phyloP scores from a whole-genome alignment of 805 yeast genomes.

The Candida easanensis region DNA sequence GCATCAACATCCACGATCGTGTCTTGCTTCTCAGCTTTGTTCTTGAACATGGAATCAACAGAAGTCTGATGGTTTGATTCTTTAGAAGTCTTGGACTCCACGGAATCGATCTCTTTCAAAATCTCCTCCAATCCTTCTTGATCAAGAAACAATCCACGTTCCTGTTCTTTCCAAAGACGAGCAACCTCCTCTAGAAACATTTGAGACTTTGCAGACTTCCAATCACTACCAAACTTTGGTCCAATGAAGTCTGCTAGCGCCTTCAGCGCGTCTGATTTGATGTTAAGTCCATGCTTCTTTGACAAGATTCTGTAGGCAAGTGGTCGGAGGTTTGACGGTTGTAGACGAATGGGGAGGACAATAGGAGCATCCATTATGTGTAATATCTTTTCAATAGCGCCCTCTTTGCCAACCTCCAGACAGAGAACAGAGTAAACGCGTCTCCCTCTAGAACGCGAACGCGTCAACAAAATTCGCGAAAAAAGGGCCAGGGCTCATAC shows the following conservation, averaged over 20 bases:
- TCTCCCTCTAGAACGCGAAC: not conserved
- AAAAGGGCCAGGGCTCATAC: not conserved
- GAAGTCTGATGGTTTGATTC: constrained; percentile 10
- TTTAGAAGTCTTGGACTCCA: constrained; percentile 18
- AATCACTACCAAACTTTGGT: constrained; percentile 73
- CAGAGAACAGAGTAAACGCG: not conserved
- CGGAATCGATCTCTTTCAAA: constrained; percentile 49
- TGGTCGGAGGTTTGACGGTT: constrained; percentile 83
- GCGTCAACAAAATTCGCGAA: constrained; percentile 3
- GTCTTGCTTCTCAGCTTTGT: constrained; percentile 10
- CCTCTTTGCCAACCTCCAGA: no score
- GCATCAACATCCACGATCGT: constrained; percentile 13
- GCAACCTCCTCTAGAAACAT: constrained; percentile 75
- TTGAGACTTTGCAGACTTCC: constrained; percentile 71
- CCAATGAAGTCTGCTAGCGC: constrained; percentile 76
- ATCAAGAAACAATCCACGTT: constrained; percentile 81
- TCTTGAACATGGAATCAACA: constrained; percentile 13
- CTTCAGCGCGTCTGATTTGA: constrained; percentile 80
- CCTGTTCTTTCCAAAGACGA: constrained; percentile 82
- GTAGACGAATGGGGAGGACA: constrained; percentile 71
- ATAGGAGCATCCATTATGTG: constrained; percentile 21
- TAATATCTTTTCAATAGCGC: not conserved
- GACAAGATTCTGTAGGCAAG: constrained; percentile 87
- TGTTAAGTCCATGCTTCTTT: constrained; percentile 87
- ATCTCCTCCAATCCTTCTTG: constrained; percentile 66